These are phyloP conservation scores for Tylopilus rubrobrunneus DNA, from an alignment of 768 basidiomycete genomes.

Conservation along the genomic window DNA sequence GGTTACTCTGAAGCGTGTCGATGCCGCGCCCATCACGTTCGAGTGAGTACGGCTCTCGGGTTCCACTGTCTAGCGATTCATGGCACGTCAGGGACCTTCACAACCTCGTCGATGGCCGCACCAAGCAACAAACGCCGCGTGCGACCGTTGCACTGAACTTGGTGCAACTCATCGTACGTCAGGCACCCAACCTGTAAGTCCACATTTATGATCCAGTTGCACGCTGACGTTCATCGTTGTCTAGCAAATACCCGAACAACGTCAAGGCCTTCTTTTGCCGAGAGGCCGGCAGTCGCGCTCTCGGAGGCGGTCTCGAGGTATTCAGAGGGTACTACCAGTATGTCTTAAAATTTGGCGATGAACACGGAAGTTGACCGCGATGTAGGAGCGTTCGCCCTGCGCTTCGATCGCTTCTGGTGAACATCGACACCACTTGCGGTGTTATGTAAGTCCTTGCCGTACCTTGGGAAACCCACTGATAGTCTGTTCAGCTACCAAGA, in stretches of 20 bases:
- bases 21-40: constrained; percentile 34
- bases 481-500: constrained; percentile 21
- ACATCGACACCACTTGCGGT: constrained; percentile 45
- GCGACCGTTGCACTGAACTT: constrained; percentile 41
- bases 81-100: constrained; percentile 21
- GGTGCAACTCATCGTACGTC: constrained; percentile 46
- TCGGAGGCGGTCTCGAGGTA: constrained; percentile 38
- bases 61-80: not conserved
- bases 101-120: constrained; percentile 22
- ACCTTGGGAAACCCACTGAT: not conserved
- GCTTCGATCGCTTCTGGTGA: constrained; percentile 37
- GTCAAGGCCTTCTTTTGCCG: constrained; percentile 42
- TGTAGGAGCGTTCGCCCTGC: constrained; percentile 46
- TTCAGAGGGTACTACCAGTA: constrained; percentile 52
- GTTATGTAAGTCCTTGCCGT: constrained; percentile 34
- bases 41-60: constrained; percentile 22
- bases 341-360: constrained; percentile 6
- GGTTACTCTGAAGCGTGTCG: constrained; percentile 37
- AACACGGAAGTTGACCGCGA: not conserved
- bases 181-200: constrained; percentile 43
- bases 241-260: constrained; percentile 44
- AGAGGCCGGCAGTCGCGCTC: constrained; percentile 23
- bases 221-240: not conserved
- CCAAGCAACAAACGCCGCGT: constrained; percentile 22
- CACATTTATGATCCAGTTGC: not conserved